phyloP scores from a whole-genome alignment of 257 asterid genomes.

The Eustoma russellianum region DNA sequence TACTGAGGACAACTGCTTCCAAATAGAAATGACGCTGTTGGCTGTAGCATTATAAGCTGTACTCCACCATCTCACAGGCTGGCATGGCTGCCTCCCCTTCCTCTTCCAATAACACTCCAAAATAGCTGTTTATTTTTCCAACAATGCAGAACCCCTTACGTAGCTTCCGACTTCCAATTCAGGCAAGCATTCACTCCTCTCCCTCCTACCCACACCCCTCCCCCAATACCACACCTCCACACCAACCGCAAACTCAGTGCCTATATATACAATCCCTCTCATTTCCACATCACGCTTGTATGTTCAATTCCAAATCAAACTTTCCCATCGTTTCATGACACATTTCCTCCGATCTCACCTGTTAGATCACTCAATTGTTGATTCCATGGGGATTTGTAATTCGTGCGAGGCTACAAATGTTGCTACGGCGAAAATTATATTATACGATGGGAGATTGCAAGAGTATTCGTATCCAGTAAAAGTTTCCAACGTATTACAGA shows the following conservation, averaged over 20 bases:
- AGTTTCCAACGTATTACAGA: slow-evolving; percentile 61
- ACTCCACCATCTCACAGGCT: slow-evolving; percentile 51
- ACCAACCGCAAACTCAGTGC: slow-evolving; percentile 7
- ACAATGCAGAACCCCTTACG: slow-evolving; percentile 28
- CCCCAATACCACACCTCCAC: background rate
- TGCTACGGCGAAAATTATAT: slow-evolving; percentile 65
- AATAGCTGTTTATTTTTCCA: background rate
- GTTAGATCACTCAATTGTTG: too few relatives aligned
- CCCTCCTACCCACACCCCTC: background rate
- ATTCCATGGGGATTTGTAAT: slow-evolving; percentile 68
- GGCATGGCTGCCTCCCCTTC: slow-evolving; percentile 34
- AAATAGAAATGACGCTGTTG: background rate
- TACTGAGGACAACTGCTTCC: too few relatives aligned
- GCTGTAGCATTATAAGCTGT: slow-evolving; percentile 41
- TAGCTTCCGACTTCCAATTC: slow-evolving; percentile 25
- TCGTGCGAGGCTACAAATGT: slow-evolving; percentile 68
- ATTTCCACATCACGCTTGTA: background rate
- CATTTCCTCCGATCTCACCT: too few relatives aligned
- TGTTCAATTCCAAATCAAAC: background rate
- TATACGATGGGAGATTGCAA: slow-evolving; percentile 67
- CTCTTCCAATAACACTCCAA: slow-evolving; percentile 3
- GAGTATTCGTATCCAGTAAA: slow-evolving; percentile 72
- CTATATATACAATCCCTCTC: slow-evolving; percentile 2
- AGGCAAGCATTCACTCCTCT: slow-evolving; percentile 22
- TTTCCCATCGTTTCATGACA: background rate